Evolutionary conservation across 2,329 filamentous ascomycete genomes (phyloP), one percentile per base, ranked within the genome.

Genomic region (Trematosphaeria pertusa): DNA sequence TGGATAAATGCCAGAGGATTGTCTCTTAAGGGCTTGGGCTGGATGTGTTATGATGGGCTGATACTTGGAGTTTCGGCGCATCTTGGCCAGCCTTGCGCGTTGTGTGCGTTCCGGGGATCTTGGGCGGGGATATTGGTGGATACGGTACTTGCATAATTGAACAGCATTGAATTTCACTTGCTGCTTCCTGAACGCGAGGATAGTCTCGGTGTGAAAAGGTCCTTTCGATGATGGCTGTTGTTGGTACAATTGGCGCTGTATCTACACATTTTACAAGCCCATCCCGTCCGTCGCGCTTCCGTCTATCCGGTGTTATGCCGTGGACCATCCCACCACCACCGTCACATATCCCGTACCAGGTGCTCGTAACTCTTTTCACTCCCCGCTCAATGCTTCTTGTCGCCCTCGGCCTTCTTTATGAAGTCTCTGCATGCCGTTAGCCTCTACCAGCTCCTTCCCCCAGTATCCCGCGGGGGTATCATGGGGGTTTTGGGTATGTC

Each of bases 331-430:
- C 26, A 30, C 40, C 20, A 24, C 21, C 35, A 14, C 20, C 11
- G 20, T 20, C 45, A 6, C 28, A 8, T 36, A n/a, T n/a, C n/a
- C 34, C 30, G 3, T 6, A 22, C 26, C 20, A 20, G 15, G 26
- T 18, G 21, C 30, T 37, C 15, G 26, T 21, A 9, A n/a, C n/a
- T 5, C 36, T 22, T 34, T 24, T 21, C 14, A 15, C 15, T 11
- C 32, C 22, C 10, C 5, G 12, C 28, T 20, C 31, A 30, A 39
- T 43, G 19, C 40, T 65, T 64, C 58, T 64, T 56, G 36, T 65
- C 59, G 36, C 65, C 68, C 43, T 65, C 60, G 11, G 69, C 70
- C 57, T 72, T 69, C 58, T 70, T 67, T 33, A 73, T 55, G 50
- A 71, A 73, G 37, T 68, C 61, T 60, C 70, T 73, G 46, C 30